Base-by-base conservation (phyloP, 1,284 basidiomycete species). In the Stygiomarasmius scandens region DNA sequence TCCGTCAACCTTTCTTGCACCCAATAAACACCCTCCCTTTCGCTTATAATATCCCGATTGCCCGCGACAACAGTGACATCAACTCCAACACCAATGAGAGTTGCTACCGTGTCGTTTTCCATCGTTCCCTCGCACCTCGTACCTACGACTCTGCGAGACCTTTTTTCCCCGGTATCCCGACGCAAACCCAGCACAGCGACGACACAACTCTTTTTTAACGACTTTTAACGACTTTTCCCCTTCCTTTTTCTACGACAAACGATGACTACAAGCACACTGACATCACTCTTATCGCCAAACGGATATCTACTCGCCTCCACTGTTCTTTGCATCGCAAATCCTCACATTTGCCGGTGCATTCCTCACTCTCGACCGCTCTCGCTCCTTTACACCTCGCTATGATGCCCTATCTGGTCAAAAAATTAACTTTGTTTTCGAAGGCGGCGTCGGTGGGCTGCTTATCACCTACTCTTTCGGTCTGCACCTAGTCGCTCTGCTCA, bases 321-420 rank as follows among this genome's bases (percentile, higher is more conserved):
- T 88, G 8, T 68, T 87, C 34, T 68, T 82, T 11, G 52, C 82
- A 1, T 85, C 85, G 8, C 47, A 82, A 38, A 59, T 82, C 24
- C 71, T 86, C 34, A 80, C 82, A 2, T 86, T 87, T 63, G 74
- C 84, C 22, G 86, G 87, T 14, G 78, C 86, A 2, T 89, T 89
- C 68, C 74, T 89, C 22, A 88, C 81, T 19, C 77, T 89, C 49
- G 86, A 89, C 65, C 83, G 87, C 38, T 83, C 85, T 34, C 79
- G 84, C 43, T 77, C 80, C 14, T 88, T 90, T 64, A 75, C 81
- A 2, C 75, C 78, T 22, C 71, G 73, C 16, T 75, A 77, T 50
- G 71, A 76, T 62, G 68, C 72, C 25, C 63, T 77, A 22, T 73
- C 77, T 36, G 74, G 76, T 43, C 61, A 68, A 50, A 74, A 74